phyloP scores from a whole-genome alignment of 192 early-diverging fungal species.

The Mortierella hygrophila region DNA sequence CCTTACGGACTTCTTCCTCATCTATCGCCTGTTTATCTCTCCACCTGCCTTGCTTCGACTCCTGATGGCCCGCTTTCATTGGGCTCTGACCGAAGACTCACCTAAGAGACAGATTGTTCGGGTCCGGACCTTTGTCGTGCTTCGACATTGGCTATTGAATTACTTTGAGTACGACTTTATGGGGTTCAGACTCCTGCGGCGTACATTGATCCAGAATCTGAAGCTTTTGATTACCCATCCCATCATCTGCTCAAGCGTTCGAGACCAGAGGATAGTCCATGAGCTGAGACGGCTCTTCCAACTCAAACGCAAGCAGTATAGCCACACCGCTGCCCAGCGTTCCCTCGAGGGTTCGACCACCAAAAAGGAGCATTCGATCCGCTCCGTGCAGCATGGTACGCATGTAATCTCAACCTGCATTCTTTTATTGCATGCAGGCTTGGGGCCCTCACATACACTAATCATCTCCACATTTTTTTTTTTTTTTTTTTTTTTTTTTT shows the following conservation, averaged over 20 bases:
- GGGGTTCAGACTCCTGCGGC: conserved; percentile 51
- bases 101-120: conserved; percentile 63
- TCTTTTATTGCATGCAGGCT: not conserved
- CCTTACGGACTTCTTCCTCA: conserved; percentile 74
- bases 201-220: conserved; percentile 54
- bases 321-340: conserved; percentile 16
- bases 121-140: conserved; percentile 71
- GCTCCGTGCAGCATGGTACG: not conserved
- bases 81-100: conserved; percentile 65
- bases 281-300: conserved; percentile 44
- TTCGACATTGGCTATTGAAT: conserved; percentile 73
- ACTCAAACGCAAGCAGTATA: conserved; percentile 27
- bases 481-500: not conserved
- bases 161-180: conserved; percentile 72
- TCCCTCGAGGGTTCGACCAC: conserved; percentile 14
- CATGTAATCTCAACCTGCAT: not conserved
- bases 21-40: conserved; percentile 69
- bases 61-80: conserved; percentile 66
- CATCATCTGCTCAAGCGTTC: conserved; percentile 49
- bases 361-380: not conserved
- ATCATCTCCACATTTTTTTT: no score
- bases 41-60: conserved; percentile 66
- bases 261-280: conserved; percentile 68
- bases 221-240: conserved; percentile 57
- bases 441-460: no score